Conservation (phyloP, 148 eudicot genomes). For the Salicornia ramosissima region DNA sequence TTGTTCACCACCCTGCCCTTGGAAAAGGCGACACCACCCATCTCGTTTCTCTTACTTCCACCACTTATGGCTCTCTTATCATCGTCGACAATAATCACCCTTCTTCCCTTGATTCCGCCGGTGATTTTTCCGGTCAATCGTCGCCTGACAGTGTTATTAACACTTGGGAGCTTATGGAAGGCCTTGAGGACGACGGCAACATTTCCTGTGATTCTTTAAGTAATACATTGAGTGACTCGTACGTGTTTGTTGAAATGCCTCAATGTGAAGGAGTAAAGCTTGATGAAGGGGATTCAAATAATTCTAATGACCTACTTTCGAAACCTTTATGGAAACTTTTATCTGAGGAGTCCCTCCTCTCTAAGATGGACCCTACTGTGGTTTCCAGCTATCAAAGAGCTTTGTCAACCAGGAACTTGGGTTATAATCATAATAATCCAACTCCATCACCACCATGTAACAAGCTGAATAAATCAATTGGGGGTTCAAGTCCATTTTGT, state of each 20-base stretch:
- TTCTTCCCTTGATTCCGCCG: not conserved
- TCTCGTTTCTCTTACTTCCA: conserved; percentile 81
- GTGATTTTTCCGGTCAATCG: conserved; percentile 23
- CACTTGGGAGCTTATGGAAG: conserved; percentile 99
- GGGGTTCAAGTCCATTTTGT: conserved; percentile 18
- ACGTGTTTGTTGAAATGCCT: conserved; percentile 45
- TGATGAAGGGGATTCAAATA: conserved; percentile 20
- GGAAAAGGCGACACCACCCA: conserved; percentile 75
- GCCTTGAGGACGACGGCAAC: conserved; percentile 67
- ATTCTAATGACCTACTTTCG: too few species aligned
- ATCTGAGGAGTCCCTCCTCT: conserved; percentile 77
- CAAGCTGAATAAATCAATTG: conserved; percentile 17
- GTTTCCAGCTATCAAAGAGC: conserved; percentile 60
- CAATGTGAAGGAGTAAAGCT: conserved; percentile 40
- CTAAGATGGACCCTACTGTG: conserved; percentile 73
- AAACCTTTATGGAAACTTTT: conserved; percentile 87
- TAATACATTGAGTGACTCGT: conserved; percentile 35
- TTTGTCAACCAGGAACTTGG: conserved; percentile 38
- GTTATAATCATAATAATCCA: conserved; percentile 12
- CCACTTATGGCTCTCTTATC: conserved; percentile 80
- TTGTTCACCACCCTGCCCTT: conserved; percentile 75
- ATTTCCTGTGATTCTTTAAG: conserved; percentile 19
- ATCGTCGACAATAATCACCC: conserved; percentile 33
- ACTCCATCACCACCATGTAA: too few species aligned
- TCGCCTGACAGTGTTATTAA: conserved; percentile 93